Conservation (phyloP, 2,329 filamentous ascomycete species). For the Fusarium anthophilum region DNA sequence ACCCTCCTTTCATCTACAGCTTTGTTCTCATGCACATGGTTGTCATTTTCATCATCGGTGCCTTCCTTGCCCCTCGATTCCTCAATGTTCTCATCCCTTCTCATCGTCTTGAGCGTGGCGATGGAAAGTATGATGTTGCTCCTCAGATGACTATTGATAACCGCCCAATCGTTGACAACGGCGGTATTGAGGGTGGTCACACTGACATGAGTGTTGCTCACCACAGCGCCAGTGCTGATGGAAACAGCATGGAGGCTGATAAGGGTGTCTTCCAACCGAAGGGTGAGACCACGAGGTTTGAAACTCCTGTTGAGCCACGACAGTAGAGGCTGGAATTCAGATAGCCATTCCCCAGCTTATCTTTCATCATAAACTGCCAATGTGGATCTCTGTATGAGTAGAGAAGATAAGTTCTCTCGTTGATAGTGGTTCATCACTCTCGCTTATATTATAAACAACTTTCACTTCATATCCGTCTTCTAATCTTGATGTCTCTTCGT, state of each 20-base stretch:
- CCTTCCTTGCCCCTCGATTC: constrained; percentile 22
- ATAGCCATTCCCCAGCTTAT: too few relatives aligned
- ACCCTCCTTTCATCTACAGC: constrained; percentile 32
- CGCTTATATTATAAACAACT: neutral
- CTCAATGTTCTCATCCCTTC: constrained; percentile 25
- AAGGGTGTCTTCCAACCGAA: constrained; percentile 4
- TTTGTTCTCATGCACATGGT: constrained; percentile 36
- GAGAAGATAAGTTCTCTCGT: neutral
- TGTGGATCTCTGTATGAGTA: accelerated
- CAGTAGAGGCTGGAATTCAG: neutral
- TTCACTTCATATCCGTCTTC: accelerated
- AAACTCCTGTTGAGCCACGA: neutral
- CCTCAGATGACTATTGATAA: constrained; percentile 31
- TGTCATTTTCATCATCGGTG: constrained; percentile 27
- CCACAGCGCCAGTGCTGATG: neutral
- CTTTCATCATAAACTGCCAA: accelerated
- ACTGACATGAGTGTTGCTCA: neutral
- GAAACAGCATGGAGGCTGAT: constrained; percentile 20
- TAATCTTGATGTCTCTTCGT: too few relatives aligned
- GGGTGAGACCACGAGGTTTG: neutral
- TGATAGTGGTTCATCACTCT: neutral
- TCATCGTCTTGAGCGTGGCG: constrained; percentile 17
- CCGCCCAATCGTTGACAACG: constrained; percentile 6
- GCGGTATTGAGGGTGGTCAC: constrained; percentile 15
- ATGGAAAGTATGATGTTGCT: constrained; percentile 33